These are phyloP conservation scores for Psophocarpus tetragonolobus DNA, from an alignment of 306 rosid genomes.

Conservation along the genomic window DNA sequence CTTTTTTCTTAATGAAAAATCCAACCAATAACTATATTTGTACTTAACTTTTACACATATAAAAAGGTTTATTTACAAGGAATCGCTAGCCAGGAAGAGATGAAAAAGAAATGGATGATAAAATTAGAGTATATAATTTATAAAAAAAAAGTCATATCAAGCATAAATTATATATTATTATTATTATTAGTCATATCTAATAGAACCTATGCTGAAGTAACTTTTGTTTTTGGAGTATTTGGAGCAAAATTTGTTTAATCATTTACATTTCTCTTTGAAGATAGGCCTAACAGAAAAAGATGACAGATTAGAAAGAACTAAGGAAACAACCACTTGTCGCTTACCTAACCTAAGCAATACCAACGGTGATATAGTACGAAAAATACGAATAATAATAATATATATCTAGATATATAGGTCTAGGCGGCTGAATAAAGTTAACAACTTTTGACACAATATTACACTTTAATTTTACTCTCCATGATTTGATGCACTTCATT, in stretches of 20 bases:
- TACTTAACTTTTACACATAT: not conserved
- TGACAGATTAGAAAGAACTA: not conserved
- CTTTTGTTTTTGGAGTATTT: not conserved
- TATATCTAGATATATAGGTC: not conserved
- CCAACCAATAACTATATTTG: not conserved
- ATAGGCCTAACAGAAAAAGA: not conserved
- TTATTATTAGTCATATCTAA: not conserved
- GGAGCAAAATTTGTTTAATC: not conserved
- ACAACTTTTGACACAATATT: not conserved
- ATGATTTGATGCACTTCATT: not conserved
- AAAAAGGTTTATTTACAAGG: no score
- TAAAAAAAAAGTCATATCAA: not conserved
- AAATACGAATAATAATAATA: not conserved
- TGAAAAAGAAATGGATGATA: not conserved
- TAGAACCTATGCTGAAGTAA: not conserved
- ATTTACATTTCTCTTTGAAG: not conserved
- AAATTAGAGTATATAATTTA: not conserved
- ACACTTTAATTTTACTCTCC: not conserved
- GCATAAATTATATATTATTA: not conserved
- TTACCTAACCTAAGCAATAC: not conserved
- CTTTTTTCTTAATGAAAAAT: no score
- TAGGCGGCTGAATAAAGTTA: not conserved
- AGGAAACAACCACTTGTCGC: not conserved
- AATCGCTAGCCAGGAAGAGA: no score
- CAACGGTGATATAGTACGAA: not conserved